Evolutionary conservation across 306 rosid species (phyloP).

Genomic region (Ziziphus jujuba): DNA sequence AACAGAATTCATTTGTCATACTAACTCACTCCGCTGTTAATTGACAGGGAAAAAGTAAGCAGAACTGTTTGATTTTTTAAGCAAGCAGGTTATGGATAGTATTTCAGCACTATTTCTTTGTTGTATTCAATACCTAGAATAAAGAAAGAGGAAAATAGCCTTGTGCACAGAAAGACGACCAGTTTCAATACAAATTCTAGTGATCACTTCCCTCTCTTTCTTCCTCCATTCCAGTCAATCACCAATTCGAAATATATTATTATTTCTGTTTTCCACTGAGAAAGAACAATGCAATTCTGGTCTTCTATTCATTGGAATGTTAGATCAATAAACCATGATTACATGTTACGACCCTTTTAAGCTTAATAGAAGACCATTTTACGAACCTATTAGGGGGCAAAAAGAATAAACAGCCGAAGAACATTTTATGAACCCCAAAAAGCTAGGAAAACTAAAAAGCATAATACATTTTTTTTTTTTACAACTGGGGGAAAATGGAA

Average conservation of each 20-base stretch:
- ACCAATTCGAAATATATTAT: too few species aligned
- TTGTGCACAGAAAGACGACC: not conserved
- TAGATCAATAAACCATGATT: not conserved
- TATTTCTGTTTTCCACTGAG: too few species aligned
- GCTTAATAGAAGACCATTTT: not conserved
- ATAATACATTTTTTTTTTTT: constrained; percentile 26
- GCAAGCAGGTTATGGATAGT: not conserved
- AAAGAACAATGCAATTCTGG: too few species aligned
- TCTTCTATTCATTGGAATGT: too few species aligned
- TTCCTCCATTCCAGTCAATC: not conserved
- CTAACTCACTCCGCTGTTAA: not conserved
- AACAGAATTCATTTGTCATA: constrained; percentile 10
- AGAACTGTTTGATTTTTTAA: not conserved
- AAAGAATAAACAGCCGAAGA: not conserved
- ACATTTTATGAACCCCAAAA: not conserved
- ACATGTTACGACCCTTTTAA: not conserved
- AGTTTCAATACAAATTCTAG: not conserved
- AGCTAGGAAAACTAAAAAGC: constrained; percentile 22
- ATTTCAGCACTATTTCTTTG: not conserved
- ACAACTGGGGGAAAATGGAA: constrained; percentile 63
- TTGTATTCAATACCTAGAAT: not conserved
- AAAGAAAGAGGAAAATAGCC: not conserved
- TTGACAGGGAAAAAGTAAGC: not conserved
- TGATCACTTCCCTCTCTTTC: not conserved
- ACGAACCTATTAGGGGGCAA: too few species aligned